Evolutionary conservation across 345 rosid genomes (phyloP).

Genomic region (Eucalyptus decipiens): DNA sequence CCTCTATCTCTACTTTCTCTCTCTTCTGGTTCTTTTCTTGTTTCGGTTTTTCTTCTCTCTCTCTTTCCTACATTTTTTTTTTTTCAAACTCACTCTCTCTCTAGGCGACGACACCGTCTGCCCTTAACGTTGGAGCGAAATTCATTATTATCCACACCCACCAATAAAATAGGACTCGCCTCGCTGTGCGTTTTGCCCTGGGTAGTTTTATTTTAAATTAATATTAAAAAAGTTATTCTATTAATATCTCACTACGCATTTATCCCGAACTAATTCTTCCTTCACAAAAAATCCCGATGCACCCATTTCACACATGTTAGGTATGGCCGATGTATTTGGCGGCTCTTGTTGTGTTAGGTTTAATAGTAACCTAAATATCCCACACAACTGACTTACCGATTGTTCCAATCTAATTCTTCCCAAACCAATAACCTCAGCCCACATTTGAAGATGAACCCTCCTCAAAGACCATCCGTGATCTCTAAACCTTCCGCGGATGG

Average conservation of each 20-base stretch:
- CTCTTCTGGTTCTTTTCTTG: not conserved
- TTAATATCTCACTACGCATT: not conserved
- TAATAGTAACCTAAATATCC: too few species aligned
- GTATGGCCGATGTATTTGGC: too few species aligned
- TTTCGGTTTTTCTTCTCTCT: not conserved
- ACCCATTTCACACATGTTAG: too few species aligned
- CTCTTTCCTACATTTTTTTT: not conserved
- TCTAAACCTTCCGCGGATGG: fast-evolving
- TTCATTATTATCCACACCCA: not conserved
- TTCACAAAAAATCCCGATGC: too few species aligned
- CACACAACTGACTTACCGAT: not conserved
- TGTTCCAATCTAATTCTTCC: fast-evolving
- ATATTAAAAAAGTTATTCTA: not conserved
- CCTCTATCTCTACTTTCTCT: not conserved
- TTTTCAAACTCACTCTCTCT: not conserved
- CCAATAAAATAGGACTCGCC: not conserved
- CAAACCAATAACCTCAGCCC: not conserved
- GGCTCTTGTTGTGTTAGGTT: too few species aligned
- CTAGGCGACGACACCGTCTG: not conserved
- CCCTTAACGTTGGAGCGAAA: not conserved
- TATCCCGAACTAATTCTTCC: too few species aligned
- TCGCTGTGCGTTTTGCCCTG: not conserved
- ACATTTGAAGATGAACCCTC: fast-evolving
- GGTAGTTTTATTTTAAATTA: not conserved
- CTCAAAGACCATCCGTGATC: not conserved